Base-by-base conservation (phyloP, 768 basidiomycete species). In the Boletus huronensis region DNA sequence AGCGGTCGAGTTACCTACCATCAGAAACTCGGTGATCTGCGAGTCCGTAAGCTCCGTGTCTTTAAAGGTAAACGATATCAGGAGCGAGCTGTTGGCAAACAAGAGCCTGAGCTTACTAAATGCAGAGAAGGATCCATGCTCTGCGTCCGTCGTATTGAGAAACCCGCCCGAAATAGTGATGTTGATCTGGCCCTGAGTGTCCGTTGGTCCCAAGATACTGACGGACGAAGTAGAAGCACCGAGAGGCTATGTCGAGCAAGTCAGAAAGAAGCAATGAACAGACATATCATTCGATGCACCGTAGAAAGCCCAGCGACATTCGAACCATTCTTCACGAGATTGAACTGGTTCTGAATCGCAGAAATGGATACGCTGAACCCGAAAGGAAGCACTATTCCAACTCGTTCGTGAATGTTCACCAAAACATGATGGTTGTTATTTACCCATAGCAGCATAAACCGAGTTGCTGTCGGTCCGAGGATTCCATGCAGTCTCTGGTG, bases 181-280 rank as follows among this genome's bases (percentile, higher is more conserved):
- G 52, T 87, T 77, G 63, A 89, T 84, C 5, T 67, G 77, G 7
- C 88, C 88, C 32, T 75, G 66, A 1, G 87, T 90, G 59, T 84
- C 73, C 9, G 75, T 77, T 5, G 78, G 66, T 45, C 78, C 75
- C 23, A 81, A 58, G 17, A 85, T 80, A 6, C 65, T 66, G 55
- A 90, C 77, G 7, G 77, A 71, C 10, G 86, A 87, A n/a, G 74
- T 77, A 11, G 86, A 85, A 25, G 83, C 82, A 32, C 84, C 82
- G 5, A 81, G 64, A 31, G 83, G 83, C 85, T 87, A 47, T 52
- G 38, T 46, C 26, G 14, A 54, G 17, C 17, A 35, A 34, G 31
- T 58, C n/a, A 59, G 47, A 21, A 53, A 50, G 19, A 34, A 6
- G 4, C 1, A 16, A 25, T 21, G 21, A 26, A 13, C 3, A 29